Base-by-base conservation (phyloP, 306 rosid genomes). In the Castanopsis chinensis region DNA sequence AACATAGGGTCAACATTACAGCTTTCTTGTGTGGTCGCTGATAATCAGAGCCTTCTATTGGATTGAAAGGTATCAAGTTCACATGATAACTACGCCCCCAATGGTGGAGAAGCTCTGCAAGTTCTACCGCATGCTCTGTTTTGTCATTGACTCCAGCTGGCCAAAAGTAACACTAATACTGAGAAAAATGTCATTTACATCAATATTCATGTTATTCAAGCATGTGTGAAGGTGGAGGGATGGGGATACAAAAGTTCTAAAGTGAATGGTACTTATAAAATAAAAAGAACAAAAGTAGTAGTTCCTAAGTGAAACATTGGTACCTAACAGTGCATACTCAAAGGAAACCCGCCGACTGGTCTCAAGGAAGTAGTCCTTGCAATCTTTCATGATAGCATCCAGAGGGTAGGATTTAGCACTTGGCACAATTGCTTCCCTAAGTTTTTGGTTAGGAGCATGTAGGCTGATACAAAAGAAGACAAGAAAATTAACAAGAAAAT, bases 281-380 rank as follows among this genome's bases (percentile, higher is more conserved):
- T 10, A 12, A 49, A 49, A 2, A 49, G 17, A 49, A 8, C 45
- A 41, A 41, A 41, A 41, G 7, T 8, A 49, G 53, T 27, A 21
- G 67, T 27, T 15, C 19, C 81, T 43, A 72, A 65, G 63, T 21
- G 73, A 56, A 73, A 76, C 10, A 43, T 84, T 63, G 45, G 72
- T 91, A 92, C 99, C 99, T 95, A 95, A 87, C 70, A 95, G 98
- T 28, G 99, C 97, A 82, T 95, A 95, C 83, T 95, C 99, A 73
- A 95, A 87, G 77, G 99, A 87, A 81, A 95, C 89, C 19, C 99
- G 90, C 56, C 99, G 92, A 71, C 65, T 89, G 51, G 99, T 95
- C 86, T 92, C 86, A 12, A 23, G 73, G 81, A 89, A 87, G 82
- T 95, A 95, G 27, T 92, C 92, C 63, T 83, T 87, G 84, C 98